phyloP scores from a whole-genome alignment of 495 filamentous ascomycete genomes.

The Trichoderma gamsii region DNA sequence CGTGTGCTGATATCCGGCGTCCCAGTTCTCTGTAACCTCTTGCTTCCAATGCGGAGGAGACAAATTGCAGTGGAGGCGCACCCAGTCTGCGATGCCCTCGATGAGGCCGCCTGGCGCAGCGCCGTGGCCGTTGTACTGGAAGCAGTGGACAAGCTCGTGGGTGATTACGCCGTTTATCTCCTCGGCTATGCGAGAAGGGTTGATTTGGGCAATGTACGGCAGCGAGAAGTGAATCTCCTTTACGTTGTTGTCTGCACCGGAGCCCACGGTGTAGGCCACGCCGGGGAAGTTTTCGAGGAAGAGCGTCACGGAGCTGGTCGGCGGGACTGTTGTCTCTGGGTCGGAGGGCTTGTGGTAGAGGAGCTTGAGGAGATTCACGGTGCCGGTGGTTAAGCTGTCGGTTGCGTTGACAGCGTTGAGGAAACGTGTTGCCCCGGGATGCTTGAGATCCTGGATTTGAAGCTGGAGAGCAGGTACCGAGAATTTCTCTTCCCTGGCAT shows the following conservation, averaged over 20 bases:
- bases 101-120: slow-evolving; percentile 71
- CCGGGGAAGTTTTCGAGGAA: slow-evolving; percentile 71
- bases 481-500: slow-evolving; percentile 23
- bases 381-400: slow-evolving; percentile 51
- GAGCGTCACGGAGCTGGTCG: slow-evolving; percentile 76
- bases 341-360: slow-evolving; percentile 50
- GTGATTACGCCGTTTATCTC: slow-evolving; percentile 81
- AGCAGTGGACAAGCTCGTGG: slow-evolving; percentile 96
- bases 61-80: slow-evolving; percentile 67
- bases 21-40: slow-evolving; percentile 55
- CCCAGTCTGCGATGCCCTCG: slow-evolving; percentile 93
- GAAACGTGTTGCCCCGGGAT: slow-evolving; percentile 57
- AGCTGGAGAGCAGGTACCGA: slow-evolving; percentile 62
- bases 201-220: slow-evolving; percentile 56
- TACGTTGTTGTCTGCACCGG: slow-evolving; percentile 77
- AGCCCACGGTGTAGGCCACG: slow-evolving; percentile 83
- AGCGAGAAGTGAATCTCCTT: slow-evolving; percentile 92
- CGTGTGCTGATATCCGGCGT: slow-evolving; percentile 87
- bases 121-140: slow-evolving; percentile 67
- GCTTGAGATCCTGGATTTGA: slow-evolving; percentile 61
- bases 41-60: slow-evolving; percentile 81
- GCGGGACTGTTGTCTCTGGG: slow-evolving; percentile 35
- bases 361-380: slow-evolving; percentile 57
- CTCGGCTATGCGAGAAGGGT: slow-evolving; percentile 36
- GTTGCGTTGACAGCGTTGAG: slow-evolving; percentile 52